Conservation (phyloP, 2,329 filamentous ascomycete genomes). For the Fusarium staphyleae region DNA sequence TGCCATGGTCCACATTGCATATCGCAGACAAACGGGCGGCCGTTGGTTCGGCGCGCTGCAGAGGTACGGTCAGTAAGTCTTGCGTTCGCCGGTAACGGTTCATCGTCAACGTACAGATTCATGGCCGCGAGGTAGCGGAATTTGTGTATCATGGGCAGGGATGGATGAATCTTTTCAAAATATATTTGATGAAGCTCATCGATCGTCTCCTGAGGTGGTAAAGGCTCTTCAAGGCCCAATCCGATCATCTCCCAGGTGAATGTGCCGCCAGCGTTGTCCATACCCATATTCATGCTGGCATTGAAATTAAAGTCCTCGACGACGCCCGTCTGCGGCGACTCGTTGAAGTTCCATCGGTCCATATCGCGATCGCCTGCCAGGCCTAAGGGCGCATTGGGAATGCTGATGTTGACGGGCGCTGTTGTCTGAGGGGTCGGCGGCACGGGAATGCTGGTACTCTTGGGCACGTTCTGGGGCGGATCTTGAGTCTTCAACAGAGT, state of each 20-base stretch:
- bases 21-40: conserved; percentile 86
- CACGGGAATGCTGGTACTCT: conserved; percentile 42
- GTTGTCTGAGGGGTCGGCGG: conserved; percentile 43
- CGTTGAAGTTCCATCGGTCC: conserved; percentile 64
- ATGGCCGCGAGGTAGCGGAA: conserved; percentile 87
- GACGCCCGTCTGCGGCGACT: conserved; percentile 57
- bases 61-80: conserved; percentile 19
- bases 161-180: conserved; percentile 89
- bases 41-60: conserved; percentile 77
- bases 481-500: conserved; percentile 86
- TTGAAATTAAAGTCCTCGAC: conserved; percentile 68
- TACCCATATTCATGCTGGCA: conserved; percentile 56
- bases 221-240: conserved; percentile 64
- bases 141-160: conserved; percentile 87
- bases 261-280: conserved; percentile 59
- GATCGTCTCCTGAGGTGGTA: conserved; percentile 68
- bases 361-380: conserved; percentile 56
- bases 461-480: conserved; percentile 45
- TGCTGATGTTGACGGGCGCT: conserved; percentile 39
- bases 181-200: conserved; percentile 90
- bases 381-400: conserved; percentile 56
- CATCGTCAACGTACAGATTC: conserved; percentile 67
- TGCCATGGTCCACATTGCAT: conserved; percentile 96
- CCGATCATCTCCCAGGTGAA: conserved; percentile 83
- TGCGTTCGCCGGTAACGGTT: neutral